These are phyloP conservation scores for Globisporangium yorkense DNA, from an alignment of 352 stramenopile genomes.

Conservation along the genomic window DNA sequence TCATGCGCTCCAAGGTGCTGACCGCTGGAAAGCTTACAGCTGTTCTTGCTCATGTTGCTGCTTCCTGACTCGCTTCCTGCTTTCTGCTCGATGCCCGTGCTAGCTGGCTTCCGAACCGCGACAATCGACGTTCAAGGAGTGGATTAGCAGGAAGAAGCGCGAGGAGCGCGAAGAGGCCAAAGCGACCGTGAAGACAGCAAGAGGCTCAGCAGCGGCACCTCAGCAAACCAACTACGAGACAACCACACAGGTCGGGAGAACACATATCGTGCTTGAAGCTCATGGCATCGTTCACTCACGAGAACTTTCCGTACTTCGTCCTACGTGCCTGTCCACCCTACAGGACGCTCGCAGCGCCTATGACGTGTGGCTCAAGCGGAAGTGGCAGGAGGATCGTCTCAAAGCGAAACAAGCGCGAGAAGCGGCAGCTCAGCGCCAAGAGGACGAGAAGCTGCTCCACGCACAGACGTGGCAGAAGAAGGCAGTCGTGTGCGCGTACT, in stretches of 20 bases:
- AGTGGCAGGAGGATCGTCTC: slow-evolving; percentile 39
- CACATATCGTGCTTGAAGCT: background rate
- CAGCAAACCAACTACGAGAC: background rate
- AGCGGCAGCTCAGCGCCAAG: slow-evolving; percentile 14
- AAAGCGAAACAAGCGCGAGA: slow-evolving; percentile 27
- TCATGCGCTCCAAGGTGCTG: slow-evolving; percentile 6
- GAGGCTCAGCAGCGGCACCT: background rate
- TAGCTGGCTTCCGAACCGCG: background rate
- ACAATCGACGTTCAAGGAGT: slow-evolving; percentile 10
- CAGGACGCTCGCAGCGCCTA: slow-evolving; percentile 18
- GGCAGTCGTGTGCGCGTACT: slow-evolving; percentile 63
- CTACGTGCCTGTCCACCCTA: background rate
- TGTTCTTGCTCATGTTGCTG: background rate
- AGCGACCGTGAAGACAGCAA: background rate
- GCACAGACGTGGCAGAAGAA: slow-evolving; percentile 61
- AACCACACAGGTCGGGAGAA: background rate
- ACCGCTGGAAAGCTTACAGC: background rate
- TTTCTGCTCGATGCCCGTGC: background rate
- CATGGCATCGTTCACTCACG: no score
- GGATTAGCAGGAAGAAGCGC: slow-evolving; percentile 9
- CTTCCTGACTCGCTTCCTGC: background rate
- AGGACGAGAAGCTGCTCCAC: slow-evolving; percentile 32
- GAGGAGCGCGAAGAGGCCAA: slow-evolving; percentile 2
- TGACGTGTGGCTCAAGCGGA: slow-evolving; percentile 36
- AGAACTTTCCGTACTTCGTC: background rate